Conservation (phyloP, 2,329 filamentous ascomycete genomes). For the Penicillium italicum region DNA sequence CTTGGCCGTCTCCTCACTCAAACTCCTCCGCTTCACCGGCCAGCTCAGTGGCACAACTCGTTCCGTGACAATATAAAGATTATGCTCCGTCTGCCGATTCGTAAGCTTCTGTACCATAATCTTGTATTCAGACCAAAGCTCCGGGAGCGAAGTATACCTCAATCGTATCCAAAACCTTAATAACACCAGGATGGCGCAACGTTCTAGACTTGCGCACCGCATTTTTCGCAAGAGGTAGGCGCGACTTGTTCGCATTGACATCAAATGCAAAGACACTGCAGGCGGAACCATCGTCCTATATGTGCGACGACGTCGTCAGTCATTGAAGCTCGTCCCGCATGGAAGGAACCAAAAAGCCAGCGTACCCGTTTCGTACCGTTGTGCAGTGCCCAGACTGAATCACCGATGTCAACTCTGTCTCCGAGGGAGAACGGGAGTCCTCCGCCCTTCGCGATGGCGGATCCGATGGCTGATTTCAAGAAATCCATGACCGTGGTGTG, state of each 20-base stretch:
- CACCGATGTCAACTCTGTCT: constrained; percentile 84
- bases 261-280: constrained; percentile 99
- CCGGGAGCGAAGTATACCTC: constrained; percentile 58
- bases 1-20: constrained; percentile 90
- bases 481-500: constrained; percentile 70
- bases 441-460: constrained; percentile 90
- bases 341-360: background rate
- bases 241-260: constrained; percentile 71
- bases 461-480: constrained; percentile 94
- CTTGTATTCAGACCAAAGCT: background rate
- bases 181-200: constrained; percentile 86
- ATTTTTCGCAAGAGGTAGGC: constrained; percentile 84
- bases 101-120: constrained; percentile 11
- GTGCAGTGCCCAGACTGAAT: constrained; percentile 94
- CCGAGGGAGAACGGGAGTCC: constrained; percentile 91
- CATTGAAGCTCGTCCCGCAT: background rate
- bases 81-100: constrained; percentile 71
- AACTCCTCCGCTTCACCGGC: constrained; percentile 82
- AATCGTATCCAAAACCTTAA: constrained; percentile 90
- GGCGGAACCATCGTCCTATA: constrained; percentile 83
- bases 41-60: constrained; percentile 80
- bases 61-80: constrained; percentile 96
- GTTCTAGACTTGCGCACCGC: constrained; percentile 91
- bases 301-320: constrained; percentile 12
- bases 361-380: constrained; percentile 87